These are phyloP conservation scores for Luffa aegyptiaca DNA, from an alignment of 306 rosid genomes.

Conservation along the genomic window DNA sequence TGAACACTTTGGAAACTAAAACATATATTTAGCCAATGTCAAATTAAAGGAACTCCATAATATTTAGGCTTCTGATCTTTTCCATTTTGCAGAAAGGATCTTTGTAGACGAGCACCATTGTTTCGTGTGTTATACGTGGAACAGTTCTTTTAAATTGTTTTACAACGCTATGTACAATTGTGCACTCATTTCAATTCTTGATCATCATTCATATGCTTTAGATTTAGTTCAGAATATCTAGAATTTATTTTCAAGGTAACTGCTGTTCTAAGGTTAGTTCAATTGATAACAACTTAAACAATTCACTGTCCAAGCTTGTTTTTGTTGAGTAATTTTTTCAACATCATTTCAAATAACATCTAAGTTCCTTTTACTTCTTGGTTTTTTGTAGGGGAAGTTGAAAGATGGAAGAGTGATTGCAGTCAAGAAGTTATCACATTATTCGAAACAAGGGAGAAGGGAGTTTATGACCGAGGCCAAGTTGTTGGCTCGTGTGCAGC, in stretches of 20 bases:
- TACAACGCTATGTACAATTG: neutral
- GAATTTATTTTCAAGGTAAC: neutral
- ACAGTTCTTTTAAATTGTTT: neutral
- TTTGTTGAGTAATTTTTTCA: neutral
- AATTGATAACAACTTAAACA: neutral
- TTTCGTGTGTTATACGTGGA: neutral
- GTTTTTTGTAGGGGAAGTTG: slow-evolving; percentile 52
- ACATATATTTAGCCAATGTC: neutral
- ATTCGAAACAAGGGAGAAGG: slow-evolving; percentile 75
- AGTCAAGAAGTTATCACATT: slow-evolving; percentile 70
- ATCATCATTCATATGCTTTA: neutral
- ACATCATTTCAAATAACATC: neutral
- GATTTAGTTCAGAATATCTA: neutral
- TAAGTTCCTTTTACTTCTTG: neutral
- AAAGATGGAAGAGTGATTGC: slow-evolving; percentile 84
- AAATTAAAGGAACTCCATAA: neutral
- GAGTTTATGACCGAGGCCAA: slow-evolving; percentile 86
- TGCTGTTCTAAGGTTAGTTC: neutral
- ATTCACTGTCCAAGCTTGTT: neutral
- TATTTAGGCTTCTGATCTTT: neutral
- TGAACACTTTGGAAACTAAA: no score
- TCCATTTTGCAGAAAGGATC: neutral
- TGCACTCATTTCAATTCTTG: neutral
- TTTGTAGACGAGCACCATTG: neutral
- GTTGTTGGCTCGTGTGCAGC: slow-evolving; percentile 89